These are phyloP conservation scores for Nitzschia sp. DNA, from an alignment of 108 stramenopile species.

Conservation along the genomic window DNA sequence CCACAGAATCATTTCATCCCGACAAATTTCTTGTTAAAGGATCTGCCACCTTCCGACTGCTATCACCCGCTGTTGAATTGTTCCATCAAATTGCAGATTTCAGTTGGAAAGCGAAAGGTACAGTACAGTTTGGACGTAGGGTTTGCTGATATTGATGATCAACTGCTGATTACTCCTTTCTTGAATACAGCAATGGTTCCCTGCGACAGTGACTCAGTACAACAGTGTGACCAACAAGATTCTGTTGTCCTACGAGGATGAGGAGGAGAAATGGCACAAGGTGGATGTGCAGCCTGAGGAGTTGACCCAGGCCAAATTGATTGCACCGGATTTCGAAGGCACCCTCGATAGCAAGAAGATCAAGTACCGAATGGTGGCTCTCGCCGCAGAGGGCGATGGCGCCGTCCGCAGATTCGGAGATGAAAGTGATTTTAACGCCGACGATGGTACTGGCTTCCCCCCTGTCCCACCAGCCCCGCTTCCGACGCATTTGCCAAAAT, in stretches of 20 bases:
- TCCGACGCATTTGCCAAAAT: slow-evolving; percentile 57
- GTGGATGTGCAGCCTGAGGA: slow-evolving; percentile 46
- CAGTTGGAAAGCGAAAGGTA: slow-evolving; percentile 69
- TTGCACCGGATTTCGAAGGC: slow-evolving; percentile 62
- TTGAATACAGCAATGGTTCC: slow-evolving; percentile 68
- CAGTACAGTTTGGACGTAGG: not conserved
- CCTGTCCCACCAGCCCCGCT: slow-evolving; percentile 70
- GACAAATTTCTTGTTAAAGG: slow-evolving; percentile 64
- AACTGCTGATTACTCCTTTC: not conserved
- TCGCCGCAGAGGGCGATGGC: slow-evolving; percentile 64
- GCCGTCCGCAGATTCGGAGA: slow-evolving; percentile 69
- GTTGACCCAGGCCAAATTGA: slow-evolving; percentile 23
- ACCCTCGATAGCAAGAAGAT: slow-evolving; percentile 68
- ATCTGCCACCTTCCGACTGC: slow-evolving; percentile 67
- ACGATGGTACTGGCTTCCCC: slow-evolving; percentile 57
- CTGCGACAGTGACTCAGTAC: slow-evolving; percentile 69
- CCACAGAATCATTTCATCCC: slow-evolving; percentile 80
- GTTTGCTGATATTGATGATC: not conserved
- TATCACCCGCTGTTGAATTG: slow-evolving; percentile 76
- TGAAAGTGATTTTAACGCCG: slow-evolving; percentile 75
- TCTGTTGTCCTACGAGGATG: slow-evolving; percentile 74
- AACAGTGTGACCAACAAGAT: slow-evolving; percentile 56
- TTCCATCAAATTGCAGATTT: slow-evolving; percentile 75
- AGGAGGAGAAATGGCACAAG: slow-evolving; percentile 69
- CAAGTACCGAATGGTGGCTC: slow-evolving; percentile 69